Conservation (phyloP, 169 alveolate species). For the Eimeria brunetti region DNA sequence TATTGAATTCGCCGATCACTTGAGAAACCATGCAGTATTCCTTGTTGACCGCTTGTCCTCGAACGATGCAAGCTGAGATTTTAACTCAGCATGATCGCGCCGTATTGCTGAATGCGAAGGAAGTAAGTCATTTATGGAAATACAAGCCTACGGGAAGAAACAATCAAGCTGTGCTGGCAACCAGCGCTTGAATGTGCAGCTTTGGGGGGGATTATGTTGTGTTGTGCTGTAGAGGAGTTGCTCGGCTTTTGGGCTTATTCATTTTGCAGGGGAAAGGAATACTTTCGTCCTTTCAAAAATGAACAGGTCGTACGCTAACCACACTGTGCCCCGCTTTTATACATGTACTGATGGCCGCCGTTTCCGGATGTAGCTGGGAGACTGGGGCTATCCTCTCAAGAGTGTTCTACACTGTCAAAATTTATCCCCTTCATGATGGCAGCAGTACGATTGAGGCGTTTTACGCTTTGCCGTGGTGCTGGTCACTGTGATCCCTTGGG, state of each 20-base stretch:
- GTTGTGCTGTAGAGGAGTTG: not conserved
- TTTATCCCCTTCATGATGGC: not conserved
- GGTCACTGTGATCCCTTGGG: no score
- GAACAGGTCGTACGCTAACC: not conserved
- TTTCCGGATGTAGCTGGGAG: not conserved
- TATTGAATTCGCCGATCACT: not conserved
- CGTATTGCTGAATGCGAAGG: not conserved
- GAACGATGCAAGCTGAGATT: not conserved
- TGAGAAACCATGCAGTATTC: not conserved
- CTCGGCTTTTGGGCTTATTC: not conserved
- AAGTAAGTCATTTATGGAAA: not conserved
- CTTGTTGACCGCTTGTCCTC: not conserved
- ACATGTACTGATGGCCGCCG: not conserved
- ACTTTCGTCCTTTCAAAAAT: not conserved
- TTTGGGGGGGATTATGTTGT: not conserved
- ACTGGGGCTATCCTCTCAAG: not conserved
- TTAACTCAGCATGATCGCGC: not conserved
- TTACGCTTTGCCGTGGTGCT: not conserved
- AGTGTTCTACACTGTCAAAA: not conserved
- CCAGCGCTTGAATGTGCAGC: not conserved
- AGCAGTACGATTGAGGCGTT: not conserved
- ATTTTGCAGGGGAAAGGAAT: not conserved
- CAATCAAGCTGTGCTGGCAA: not conserved
- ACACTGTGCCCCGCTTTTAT: not conserved
- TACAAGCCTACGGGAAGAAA: not conserved